These are phyloP conservation scores for Albizia julibrissin DNA, from an alignment of 306 rosid species.

Conservation along the genomic window DNA sequence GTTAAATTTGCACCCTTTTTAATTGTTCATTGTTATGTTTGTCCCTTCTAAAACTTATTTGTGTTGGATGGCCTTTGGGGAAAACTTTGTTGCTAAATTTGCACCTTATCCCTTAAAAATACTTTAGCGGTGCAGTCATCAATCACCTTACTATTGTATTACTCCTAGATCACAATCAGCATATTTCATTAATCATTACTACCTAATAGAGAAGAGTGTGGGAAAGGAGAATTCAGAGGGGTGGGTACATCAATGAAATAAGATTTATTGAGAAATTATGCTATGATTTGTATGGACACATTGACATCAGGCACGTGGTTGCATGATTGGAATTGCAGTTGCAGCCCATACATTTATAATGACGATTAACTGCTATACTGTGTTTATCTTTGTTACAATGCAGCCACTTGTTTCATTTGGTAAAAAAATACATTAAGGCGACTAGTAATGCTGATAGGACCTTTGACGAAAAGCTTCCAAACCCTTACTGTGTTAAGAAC, in stretches of 20 bases:
- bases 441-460: neutral
- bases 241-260: neutral
- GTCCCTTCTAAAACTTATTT: too few relatives aligned
- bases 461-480: neutral
- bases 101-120: too few relatives aligned
- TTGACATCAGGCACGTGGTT: neutral
- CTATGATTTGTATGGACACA: neutral
- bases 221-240: neutral
- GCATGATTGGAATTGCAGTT: neutral
- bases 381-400: constrained; percentile 1
- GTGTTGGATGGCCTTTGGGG: too few relatives aligned
- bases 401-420: constrained; percentile 15
- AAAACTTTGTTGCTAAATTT: too few relatives aligned
- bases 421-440: neutral
- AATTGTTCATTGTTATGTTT: too few relatives aligned
- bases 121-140: neutral
- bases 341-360: neutral
- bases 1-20: too few relatives aligned
- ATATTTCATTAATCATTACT: neutral
- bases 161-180: neutral
- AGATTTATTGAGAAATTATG: neutral
- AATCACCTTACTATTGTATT: constrained; percentile 1
- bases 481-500: neutral
- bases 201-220: neutral
- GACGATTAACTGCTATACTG: neutral